Conservation (phyloP, 768 basidiomycete species). For the Rhizopogon rudus region DNA sequence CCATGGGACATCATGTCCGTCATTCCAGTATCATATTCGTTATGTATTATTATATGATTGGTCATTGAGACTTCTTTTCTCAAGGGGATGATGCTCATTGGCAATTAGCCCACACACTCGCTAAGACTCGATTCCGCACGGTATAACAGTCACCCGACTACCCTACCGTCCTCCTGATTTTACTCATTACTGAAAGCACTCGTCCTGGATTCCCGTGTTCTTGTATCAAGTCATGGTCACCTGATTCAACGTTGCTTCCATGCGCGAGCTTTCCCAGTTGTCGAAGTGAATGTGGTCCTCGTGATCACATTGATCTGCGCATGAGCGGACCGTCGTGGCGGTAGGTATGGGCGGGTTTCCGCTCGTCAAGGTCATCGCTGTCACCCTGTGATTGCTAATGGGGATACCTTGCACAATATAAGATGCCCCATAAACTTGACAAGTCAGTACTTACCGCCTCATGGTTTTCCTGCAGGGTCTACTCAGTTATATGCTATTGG, state of each 20-base stretch:
- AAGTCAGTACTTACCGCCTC: neutral
- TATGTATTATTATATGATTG: neutral
- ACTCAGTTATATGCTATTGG: conserved; percentile 8
- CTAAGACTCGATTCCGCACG: neutral
- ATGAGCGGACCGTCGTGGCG: neutral
- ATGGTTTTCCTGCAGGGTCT: conserved; percentile 3
- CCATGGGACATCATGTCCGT: neutral
- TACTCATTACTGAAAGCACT: neutral
- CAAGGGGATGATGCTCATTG: neutral
- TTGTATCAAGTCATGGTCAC: neutral
- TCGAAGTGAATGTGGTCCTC: neutral
- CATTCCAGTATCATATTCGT: neutral
- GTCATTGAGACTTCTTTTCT: neutral
- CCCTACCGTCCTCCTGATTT: neutral
- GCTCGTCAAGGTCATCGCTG: neutral
- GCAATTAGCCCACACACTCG: neutral
- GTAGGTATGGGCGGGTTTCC: neutral
- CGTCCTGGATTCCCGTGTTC: neutral
- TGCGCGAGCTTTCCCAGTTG: neutral
- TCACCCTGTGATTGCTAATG: conserved; percentile 1
- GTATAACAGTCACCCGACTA: neutral
- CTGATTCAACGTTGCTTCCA: neutral
- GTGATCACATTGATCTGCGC: neutral
- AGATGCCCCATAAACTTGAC: neutral
- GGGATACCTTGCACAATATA: neutral